Evolutionary conservation across 176 grass and related monocot species (phyloP).

Genomic region (Ananas comosus): DNA sequence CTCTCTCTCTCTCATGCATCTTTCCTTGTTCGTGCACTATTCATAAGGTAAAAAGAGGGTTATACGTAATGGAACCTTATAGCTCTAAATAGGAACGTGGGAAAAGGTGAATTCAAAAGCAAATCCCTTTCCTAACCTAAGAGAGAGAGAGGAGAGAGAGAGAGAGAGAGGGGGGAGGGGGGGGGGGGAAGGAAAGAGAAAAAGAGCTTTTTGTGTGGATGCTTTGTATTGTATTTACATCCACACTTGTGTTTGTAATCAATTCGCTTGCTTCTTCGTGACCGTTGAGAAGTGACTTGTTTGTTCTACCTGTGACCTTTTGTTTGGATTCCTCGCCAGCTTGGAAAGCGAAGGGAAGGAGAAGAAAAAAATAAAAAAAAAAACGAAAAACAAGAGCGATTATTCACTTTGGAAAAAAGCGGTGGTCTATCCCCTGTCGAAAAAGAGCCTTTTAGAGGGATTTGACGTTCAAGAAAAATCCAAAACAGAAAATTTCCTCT

Average conservation of each 20-base stretch:
- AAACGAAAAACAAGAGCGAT: neutral
- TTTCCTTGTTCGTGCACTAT: neutral
- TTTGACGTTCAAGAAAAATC: slow-evolving; percentile 12
- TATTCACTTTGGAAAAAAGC: neutral
- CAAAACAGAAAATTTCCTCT: too few species aligned
- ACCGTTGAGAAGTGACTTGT: neutral
- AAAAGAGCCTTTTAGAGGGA: slow-evolving; percentile 19
- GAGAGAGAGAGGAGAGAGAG: neutral
- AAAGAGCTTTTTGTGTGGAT: slow-evolving; percentile 6
- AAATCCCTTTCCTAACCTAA: neutral
- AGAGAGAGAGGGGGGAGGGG: neutral
- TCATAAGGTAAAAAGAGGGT: neutral
- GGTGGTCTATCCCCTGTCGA: neutral
- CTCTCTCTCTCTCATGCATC: neutral
- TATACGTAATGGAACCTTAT: neutral
- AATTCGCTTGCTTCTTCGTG: neutral
- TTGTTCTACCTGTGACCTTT: slow-evolving; percentile 13
- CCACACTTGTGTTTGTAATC: neutral
- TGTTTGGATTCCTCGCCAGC: slow-evolving; percentile 26
- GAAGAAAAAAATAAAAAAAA: neutral
- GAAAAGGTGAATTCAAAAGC: neutral
- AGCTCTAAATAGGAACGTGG: neutral
- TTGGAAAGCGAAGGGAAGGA: slow-evolving; percentile 3
- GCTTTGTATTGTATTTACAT: neutral
- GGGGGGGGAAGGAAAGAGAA: neutral